Evolutionary conservation across 495 filamentous ascomycete species (phyloP).

Genomic region (Trichoderma virens): DNA sequence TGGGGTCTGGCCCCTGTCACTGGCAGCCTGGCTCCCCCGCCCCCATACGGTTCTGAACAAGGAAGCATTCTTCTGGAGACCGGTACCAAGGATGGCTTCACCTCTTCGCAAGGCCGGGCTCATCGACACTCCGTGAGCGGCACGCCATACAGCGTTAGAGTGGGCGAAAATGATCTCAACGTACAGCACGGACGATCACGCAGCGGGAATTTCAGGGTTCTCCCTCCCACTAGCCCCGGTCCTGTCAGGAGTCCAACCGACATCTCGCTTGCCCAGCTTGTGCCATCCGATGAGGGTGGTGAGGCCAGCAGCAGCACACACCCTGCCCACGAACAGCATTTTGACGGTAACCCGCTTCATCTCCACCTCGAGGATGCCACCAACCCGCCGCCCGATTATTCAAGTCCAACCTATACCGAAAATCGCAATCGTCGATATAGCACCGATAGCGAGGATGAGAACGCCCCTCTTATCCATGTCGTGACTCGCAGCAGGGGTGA

Average conservation of each 20-base stretch:
- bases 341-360: slow-evolving; percentile 28
- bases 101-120: slow-evolving; percentile 46
- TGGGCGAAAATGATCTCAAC: slow-evolving; percentile 17
- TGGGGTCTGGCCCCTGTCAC: slow-evolving; percentile 97
- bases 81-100: slow-evolving; percentile 58
- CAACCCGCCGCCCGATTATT: slow-evolving; percentile 60
- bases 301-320: slow-evolving; percentile 53
- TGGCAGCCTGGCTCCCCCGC: slow-evolving; percentile 87
- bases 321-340: slow-evolving; percentile 25
- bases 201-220: slow-evolving; percentile 55
- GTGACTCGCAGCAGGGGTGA: slow-evolving; percentile 31
- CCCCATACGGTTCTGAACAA: slow-evolving; percentile 92
- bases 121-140: slow-evolving; percentile 41
- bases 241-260: slow-evolving; percentile 90
- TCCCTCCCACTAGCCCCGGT: slow-evolving; percentile 76
- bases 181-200: slow-evolving; percentile 44
- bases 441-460: slow-evolving; percentile 37
- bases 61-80: slow-evolving; percentile 91
- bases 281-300: slow-evolving; percentile 67
- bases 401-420: slow-evolving; percentile 52
- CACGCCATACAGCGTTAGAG: slow-evolving; percentile 6
- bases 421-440: slow-evolving; percentile 35
- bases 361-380: slow-evolving; percentile 29
- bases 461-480: slow-evolving; percentile 29
- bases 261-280: slow-evolving; percentile 76